A percentile compares a stretch with the other conserved stretches of the same genome.
These are phyloP conservation scores for Plantago lanceolata DNA, from an alignment of 305 asterid genomes.

Conservation along the genomic window DNA sequence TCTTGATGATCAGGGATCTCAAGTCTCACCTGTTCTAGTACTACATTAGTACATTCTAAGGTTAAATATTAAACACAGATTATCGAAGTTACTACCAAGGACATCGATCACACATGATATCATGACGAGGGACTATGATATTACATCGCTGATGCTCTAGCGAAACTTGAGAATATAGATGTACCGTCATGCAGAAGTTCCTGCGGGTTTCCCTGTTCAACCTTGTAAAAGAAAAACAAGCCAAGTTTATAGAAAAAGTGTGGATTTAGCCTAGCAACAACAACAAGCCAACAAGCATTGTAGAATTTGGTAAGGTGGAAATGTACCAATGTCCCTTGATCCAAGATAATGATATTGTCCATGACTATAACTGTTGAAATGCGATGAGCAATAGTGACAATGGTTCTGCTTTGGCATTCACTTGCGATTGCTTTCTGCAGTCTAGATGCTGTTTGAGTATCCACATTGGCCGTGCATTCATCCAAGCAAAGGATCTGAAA, in stretches of 20 bases:
- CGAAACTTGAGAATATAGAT: slow-evolving; percentile 68
- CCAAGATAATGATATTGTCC: slow-evolving; percentile 73
- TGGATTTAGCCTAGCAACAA: not conserved
- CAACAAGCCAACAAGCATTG: too few relatives aligned
- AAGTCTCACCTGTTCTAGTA: not conserved
- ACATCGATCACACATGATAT: not conserved
- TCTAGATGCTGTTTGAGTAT: slow-evolving; percentile 74
- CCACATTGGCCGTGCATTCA: slow-evolving; percentile 91
- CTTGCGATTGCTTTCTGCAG: slow-evolving; percentile 61
- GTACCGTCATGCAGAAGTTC: slow-evolving; percentile 49
- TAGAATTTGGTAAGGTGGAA: slow-evolving; percentile 6
- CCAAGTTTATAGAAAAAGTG: not conserved
- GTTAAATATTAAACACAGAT: not conserved
- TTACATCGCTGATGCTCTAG: slow-evolving; percentile 74
- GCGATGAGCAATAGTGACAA: slow-evolving; percentile 86
- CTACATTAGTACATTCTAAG: not conserved
- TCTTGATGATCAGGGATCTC: not conserved
- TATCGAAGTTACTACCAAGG: not conserved
- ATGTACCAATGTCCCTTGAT: slow-evolving; percentile 70
- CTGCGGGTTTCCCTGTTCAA: slow-evolving; percentile 81
- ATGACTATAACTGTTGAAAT: slow-evolving; percentile 70
- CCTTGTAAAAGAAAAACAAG: slow-evolving; percentile 34
- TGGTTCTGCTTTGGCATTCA: slow-evolving; percentile 58
- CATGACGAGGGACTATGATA: not conserved
- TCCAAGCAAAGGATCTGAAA: slow-evolving; percentile 81